These are phyloP conservation scores for Nicotiana knightiana DNA, from an alignment of 257 asterid species.

Conservation along the genomic window DNA sequence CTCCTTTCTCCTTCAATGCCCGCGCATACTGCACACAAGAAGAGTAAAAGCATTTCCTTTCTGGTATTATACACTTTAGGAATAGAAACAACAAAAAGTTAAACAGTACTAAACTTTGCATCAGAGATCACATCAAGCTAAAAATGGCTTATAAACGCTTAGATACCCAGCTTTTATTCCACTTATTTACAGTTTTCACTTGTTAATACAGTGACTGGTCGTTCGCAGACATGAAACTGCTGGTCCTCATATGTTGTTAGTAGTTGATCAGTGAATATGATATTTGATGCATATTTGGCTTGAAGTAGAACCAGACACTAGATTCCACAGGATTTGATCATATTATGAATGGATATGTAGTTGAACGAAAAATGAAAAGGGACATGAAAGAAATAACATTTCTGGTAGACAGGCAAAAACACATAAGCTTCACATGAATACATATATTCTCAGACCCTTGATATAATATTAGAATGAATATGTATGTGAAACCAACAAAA, in stretches of 20 bases:
- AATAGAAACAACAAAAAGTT: too few species aligned
- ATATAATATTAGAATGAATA: not conserved
- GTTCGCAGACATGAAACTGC: too few species aligned
- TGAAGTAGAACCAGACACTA: not conserved
- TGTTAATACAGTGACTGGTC: too few species aligned
- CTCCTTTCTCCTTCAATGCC: conserved; percentile 79
- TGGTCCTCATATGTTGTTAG: too few species aligned
- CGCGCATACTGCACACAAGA: conserved; percentile 56
- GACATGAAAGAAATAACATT: not conserved
- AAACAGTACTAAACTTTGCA: not conserved
- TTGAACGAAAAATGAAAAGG: not conserved
- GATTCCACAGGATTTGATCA: not conserved
- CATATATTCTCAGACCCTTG: not conserved
- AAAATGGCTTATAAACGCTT: not conserved
- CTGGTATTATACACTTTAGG: too few species aligned
- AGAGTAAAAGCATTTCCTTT: not conserved
- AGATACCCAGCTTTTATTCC: not conserved
- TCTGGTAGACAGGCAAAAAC: too few species aligned
- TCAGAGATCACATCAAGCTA: not conserved
- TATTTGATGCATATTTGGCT: too few species aligned
- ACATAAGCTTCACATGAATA: too few species aligned
- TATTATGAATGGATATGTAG: not conserved
- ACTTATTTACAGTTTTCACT: too few species aligned
- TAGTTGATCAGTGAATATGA: too few species aligned
- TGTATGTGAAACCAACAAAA: not conserved